phyloP scores from a whole-genome alignment of 2,329 filamentous ascomycete species.

The Aphanoascus verrucosus region DNA sequence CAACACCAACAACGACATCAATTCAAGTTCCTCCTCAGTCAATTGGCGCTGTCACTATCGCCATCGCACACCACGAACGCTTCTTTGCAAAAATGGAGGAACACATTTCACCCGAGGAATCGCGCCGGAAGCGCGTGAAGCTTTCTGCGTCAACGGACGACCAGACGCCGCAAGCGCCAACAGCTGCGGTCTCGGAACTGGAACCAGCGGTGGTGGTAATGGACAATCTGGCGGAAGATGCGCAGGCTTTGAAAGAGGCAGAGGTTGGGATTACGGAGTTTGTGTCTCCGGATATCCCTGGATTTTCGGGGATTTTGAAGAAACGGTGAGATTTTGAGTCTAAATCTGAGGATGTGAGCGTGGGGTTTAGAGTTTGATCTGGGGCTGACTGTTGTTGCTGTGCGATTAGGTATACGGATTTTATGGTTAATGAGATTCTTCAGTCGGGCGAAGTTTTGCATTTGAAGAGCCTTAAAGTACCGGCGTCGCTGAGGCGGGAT shows the following conservation, averaged over 20 bases:
- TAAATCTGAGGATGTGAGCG: no score
- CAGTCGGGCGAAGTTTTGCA: slow-evolving; percentile 67
- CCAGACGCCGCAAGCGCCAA: not conserved
- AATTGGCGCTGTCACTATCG: no score
- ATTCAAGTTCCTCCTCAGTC: not conserved
- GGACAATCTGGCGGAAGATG: slow-evolving; percentile 19
- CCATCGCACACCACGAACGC: not conserved
- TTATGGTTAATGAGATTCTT: slow-evolving; percentile 80
- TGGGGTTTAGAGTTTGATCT: not conserved
- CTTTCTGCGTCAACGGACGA: slow-evolving; percentile 14
- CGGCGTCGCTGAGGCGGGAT: slow-evolving; percentile 16
- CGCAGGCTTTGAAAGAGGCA: slow-evolving; percentile 31
- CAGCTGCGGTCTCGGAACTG: not conserved
- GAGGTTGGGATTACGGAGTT: slow-evolving; percentile 55
- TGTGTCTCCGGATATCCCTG: slow-evolving; percentile 46
- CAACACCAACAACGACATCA: no score
- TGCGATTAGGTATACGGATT: slow-evolving; percentile 66
- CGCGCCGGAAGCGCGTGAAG: slow-evolving; percentile 18
- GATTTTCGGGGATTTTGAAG: slow-evolving; percentile 57
- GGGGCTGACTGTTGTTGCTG: slow-evolving; percentile 5
- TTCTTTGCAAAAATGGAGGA: slow-evolving; percentile 7
- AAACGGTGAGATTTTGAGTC: slow-evolving; percentile 51
- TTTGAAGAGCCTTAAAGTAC: slow-evolving; percentile 43
- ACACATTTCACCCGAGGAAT: slow-evolving; percentile 9
- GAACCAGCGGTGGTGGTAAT: not conserved